Conservation (phyloP, 495 filamentous ascomycete species). For the Cercophora scortea region DNA sequence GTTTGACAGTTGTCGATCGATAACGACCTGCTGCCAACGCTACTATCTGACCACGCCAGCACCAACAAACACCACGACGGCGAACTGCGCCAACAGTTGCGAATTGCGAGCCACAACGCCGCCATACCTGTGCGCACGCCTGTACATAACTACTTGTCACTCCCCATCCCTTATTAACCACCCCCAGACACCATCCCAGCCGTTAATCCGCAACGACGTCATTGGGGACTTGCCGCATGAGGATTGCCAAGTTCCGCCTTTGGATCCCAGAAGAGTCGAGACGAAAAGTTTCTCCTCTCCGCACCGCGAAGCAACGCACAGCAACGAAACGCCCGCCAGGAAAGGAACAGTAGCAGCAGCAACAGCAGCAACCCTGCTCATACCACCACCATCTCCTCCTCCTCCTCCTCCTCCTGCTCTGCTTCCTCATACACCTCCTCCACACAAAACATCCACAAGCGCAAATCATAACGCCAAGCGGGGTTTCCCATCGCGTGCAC, state of each 20-base stretch:
- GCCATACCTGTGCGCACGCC: neutral
- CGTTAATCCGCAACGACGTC: conserved; percentile 1
- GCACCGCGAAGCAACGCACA: neutral
- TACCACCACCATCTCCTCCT: neutral
- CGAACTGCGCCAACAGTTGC: no score
- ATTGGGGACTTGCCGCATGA: neutral
- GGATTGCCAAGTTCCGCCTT: neutral
- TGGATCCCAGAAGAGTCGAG: neutral
- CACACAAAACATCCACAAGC: neutral
- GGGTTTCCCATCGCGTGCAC: no score
- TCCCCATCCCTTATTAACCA: neutral
- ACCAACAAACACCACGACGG: no score
- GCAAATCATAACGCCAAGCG: no score
- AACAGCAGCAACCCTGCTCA: no score
- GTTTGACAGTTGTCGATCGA: no score
- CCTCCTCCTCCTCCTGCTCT: neutral
- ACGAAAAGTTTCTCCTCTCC: conserved; percentile 2
- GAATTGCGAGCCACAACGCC: no score
- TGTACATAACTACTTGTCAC: neutral
- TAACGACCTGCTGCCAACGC: no score
- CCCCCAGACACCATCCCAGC: no score
- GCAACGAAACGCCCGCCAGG: neutral
- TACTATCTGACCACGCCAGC: no score
- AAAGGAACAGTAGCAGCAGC: no score
- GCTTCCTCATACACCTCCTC: neutral